Base-by-base conservation (phyloP, 176 grass and related monocot species). In the Alopecurus myosuroides region DNA sequence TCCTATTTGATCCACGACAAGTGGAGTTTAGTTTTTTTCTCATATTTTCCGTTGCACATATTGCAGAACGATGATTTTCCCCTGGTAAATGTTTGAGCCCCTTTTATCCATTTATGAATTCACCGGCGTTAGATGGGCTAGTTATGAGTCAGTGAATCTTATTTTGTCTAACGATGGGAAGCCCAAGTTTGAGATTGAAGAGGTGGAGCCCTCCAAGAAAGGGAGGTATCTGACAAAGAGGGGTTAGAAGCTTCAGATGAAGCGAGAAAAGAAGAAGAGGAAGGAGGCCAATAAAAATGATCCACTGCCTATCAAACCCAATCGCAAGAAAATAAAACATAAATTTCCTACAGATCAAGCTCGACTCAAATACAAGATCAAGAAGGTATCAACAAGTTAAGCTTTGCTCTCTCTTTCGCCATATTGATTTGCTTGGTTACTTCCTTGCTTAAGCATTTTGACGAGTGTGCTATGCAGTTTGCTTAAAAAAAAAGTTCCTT, bases 251-350 rank as follows among this genome's bases (percentile, higher is more conserved):
- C n/a, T 89, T 71, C 85, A 94, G 83, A 88, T 90, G 79, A 93
- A 97, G 44, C 53, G 85, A 74, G 90, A 93, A 81, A 94, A 93
- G 81, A 85, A 61, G 62, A 93, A 88, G 86, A 81, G 88, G 76
- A 92, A 85, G 81, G 92, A 89, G 34, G 92, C 86, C 31, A 94
- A 93, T 76, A 97, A 86, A 89, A 94, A 94, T 79, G 90, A 97
- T 79, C 95, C 92, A 53, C 76, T 86, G 2, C 73, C 82, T 61
- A 89, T 97, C 49, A 83, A 79, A 52, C 95, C 90, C n/a, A n/a
- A n/a, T n/a, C n/a, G n/a, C n/a, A n/a, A n/a, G n/a, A n/a, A n/a
- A n/a, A n/a, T n/a, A n/a, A n/a, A n/a, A n/a, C n/a, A n/a, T n/a
- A n/a, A n/a, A n/a, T n/a, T n/a, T n/a, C n/a, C n/a, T n/a, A n/a